These are phyloP conservation scores for Turritis glabra DNA, from an alignment of 345 rosid genomes.

Conservation along the genomic window DNA sequence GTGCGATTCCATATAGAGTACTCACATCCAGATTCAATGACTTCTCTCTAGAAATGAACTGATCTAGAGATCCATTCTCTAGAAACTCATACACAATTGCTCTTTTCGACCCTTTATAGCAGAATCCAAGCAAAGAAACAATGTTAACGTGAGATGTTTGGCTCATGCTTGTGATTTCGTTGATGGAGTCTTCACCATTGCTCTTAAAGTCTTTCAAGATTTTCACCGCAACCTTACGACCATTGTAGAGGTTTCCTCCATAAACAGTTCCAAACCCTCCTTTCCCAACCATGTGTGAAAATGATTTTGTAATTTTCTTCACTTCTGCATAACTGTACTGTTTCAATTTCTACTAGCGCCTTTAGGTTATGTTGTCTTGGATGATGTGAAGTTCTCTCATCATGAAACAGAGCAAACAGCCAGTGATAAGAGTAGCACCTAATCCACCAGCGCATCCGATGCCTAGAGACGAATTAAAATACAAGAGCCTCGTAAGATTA, in stretches of 20 bases:
- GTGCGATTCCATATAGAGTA: slow-evolving; percentile 30
- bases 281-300: slow-evolving; percentile 19
- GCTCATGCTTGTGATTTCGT: slow-evolving; percentile 47
- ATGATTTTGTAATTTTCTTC: slow-evolving; percentile 34
- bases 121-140: slow-evolving; percentile 42
- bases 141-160: slow-evolving; percentile 50
- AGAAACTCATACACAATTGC: slow-evolving; percentile 45
- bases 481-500: too few species aligned
- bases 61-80: slow-evolving; percentile 47
- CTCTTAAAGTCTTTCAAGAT: slow-evolving; percentile 10
- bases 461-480: too few species aligned
- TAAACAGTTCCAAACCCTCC: slow-evolving; percentile 32
- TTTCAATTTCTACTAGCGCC: slow-evolving; percentile 6
- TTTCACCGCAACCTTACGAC: slow-evolving; percentile 31
- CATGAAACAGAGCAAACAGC: too few species aligned
- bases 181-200: slow-evolving; percentile 42
- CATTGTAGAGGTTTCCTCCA: slow-evolving; percentile 12
- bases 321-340: slow-evolving; percentile 27
- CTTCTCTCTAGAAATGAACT: background rate
- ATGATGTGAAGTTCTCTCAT: background rate
- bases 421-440: too few species aligned
- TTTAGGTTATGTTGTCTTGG: background rate
- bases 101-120: slow-evolving; percentile 36
- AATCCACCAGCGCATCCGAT: too few species aligned
- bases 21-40: background rate